Base-by-base conservation (phyloP, 1,284 basidiomycete species). In the Malassezia sp. region DNA sequence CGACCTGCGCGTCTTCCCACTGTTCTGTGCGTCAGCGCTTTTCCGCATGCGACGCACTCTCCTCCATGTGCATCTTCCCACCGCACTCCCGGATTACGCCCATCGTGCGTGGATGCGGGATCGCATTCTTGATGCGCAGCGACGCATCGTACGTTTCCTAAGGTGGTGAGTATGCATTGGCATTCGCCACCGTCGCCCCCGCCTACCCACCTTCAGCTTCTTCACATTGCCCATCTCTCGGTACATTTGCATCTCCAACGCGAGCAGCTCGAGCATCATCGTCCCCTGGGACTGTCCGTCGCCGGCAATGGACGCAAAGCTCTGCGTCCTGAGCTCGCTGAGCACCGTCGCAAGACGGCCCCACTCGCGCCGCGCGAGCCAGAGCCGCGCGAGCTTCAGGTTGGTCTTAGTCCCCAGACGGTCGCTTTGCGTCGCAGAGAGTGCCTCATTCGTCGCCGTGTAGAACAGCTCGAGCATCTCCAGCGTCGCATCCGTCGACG, bases 21-120 rank as follows among this genome's bases (percentile, higher is more conserved):
- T 93, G 84, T 55, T 85, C 85, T 88, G 61, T 17, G n/a, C 36
- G 27, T 44, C 22, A 49, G 30, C 14, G 20, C 31, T 0, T n/a
- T n/a, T n/a, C n/a, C n/a, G n/a, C n/a, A 23, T 10, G 11, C 4
- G 18, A 75, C 82, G 61, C 70, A 84, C 90, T 85, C 76, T 97
- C 93, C 48, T 86, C 87, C 93, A 99, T 97, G 87, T 93, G 95
- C 93, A 99, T 99, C 74, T 97, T 99, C 7, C 93, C 93, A 11
- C 93, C 93, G 59, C 91, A 96, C 72, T 99, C 93, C 65, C 90
- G 87, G 72, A 99, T 97, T 43, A 96, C 85, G 42, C 91, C 93
- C 84, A 96, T 89, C 65, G 97, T 96, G 21, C 89, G 80, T 7
- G 93, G 93, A 73, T 97, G 93, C 9, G 91, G 90, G 51, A 99